Evolutionary conservation across 164 flowering plant species (phyloP), one percentile per base, ranked within the genome.

Genomic region (grape (Vitis vinifera)): DNA sequence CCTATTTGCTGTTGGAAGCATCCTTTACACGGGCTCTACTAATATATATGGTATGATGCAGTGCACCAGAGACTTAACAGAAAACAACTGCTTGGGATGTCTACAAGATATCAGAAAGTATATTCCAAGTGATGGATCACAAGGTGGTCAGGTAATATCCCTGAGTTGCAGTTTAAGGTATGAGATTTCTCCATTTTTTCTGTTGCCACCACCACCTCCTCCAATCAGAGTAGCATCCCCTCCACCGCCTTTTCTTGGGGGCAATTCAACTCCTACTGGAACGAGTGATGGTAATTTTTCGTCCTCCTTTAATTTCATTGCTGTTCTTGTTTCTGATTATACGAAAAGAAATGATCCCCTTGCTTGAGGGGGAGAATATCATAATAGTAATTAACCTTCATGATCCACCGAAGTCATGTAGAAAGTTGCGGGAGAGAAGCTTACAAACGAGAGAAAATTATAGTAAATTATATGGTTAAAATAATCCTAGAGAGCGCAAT

Each of bases 11-110:
- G 3, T 50, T 31, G 64, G 71, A 47, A 53, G n/a, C 62, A 53
- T 10, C 11, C 23, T 13, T 17, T 51, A 51, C 61, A 51, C 66
- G 11, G 62, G 51, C 48, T 53, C 48, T 16, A 14, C 0, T 8
- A 8, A 19, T 37, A 51, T 74, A 69, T 56, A 51, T 52, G 65
- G 48, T 48, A 13, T 64, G 69, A 58, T 30, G 12, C 77, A 74
- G 68, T 74, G 77, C 64, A 74, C 69, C n/a, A 58, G 53, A 51
- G 69, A 68, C 17, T 48, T 68, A 9, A 8, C 48, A 50, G 68
- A 55, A 51, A 51, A 8, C n/a, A 51, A 31, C 30, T 74, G 77
- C 29, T 59, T 11, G 17, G 16, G 55, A 19, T 74, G 77, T 37
- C 57, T 74, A 47, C 49, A 69, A 37, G 57, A 27, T 3, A 55